Evolutionary conservation across 2,329 filamentous ascomycete species (phyloP).

Genomic region (Monosporascus sp.): DNA sequence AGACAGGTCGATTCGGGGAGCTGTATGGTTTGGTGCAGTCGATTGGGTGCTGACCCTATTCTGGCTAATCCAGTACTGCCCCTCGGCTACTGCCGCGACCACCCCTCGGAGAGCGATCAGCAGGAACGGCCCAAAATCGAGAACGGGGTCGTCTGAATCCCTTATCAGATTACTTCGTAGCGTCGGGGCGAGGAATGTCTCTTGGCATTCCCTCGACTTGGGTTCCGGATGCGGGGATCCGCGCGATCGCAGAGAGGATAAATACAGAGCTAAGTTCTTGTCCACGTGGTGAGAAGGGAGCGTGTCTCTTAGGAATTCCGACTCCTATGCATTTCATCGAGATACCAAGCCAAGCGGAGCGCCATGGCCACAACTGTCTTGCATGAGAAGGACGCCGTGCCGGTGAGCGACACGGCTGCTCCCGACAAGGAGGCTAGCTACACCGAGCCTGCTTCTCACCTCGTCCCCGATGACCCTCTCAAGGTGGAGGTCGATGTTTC

Average conservation of each 20-base stretch:
- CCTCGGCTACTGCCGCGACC: too few species aligned
- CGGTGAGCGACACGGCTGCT: not conserved
- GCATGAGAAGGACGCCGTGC: not conserved
- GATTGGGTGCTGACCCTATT: too few species aligned
- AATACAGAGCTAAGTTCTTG: not conserved
- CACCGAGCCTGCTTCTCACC: constrained; percentile 2
- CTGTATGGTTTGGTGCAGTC: too few species aligned
- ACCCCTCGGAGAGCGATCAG: too few species aligned
- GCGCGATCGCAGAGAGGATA: not conserved
- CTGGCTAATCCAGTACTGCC: too few species aligned
- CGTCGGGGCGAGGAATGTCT: not conserved
- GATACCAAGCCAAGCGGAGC: too few species aligned
- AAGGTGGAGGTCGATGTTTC: not conserved
- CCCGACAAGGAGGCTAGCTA: not conserved
- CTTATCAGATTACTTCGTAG: not conserved
- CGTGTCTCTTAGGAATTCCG: too few species aligned
- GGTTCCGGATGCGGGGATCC: not conserved
- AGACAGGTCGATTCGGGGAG: too few species aligned
- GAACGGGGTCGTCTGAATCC: too few species aligned
- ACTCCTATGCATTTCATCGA: too few species aligned
- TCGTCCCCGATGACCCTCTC: not conserved
- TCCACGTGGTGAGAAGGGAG: not conserved
- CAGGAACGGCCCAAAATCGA: too few species aligned
- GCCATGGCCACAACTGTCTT: not conserved
- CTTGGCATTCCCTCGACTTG: not conserved